Percentiles rank a stretch among this genome's conserved stretches.
Conservation (phyloP, 2,329 filamentous ascomycete genomes). For the Zymoseptoria crescenta region DNA sequence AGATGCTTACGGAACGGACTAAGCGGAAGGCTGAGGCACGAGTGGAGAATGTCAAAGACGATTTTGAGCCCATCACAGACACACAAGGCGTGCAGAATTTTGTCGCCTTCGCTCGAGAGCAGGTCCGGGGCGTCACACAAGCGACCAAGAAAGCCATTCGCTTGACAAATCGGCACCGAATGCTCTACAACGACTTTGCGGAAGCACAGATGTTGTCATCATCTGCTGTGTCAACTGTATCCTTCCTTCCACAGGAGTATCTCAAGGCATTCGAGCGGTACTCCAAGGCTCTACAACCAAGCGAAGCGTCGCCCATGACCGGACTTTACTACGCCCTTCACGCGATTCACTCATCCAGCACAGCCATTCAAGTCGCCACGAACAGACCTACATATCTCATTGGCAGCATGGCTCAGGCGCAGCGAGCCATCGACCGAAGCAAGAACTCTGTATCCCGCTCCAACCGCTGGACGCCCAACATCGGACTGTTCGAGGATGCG, state of each 20-base stretch:
- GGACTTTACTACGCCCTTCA: conserved; percentile 69
- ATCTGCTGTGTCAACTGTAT: conserved; percentile 45
- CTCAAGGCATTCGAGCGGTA: conserved; percentile 65
- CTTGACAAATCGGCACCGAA: conserved; percentile 64
- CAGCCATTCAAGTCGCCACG: conserved; percentile 71
- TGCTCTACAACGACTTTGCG: conserved; percentile 57
- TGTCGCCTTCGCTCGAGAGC: conserved; percentile 81
- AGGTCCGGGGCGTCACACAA: conserved; percentile 75
- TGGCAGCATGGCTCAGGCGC: conserved; percentile 62
- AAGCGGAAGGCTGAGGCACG: conserved; percentile 77
- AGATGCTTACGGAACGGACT: conserved; percentile 84
- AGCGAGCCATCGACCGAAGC: conserved; percentile 69
- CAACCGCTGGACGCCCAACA: conserved; percentile 65
- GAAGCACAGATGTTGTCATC: conserved; percentile 54
- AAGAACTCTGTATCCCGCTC: conserved; percentile 65
- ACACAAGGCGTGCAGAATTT: conserved; percentile 82
- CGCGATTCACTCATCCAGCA: conserved; percentile 74
- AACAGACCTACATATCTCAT: conserved; percentile 73
- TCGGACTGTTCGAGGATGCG: conserved; percentile 70
- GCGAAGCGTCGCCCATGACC: conserved; percentile 64
- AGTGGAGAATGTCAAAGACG: conserved; percentile 77
- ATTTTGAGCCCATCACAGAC: conserved; percentile 72
- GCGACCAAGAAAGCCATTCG: conserved; percentile 76
- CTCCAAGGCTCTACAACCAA: conserved; percentile 55
- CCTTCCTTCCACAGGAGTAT: conserved; percentile 62